phyloP scores from a whole-genome alignment of 2,329 filamentous ascomycete species.

The Penicillium vulpinum region DNA sequence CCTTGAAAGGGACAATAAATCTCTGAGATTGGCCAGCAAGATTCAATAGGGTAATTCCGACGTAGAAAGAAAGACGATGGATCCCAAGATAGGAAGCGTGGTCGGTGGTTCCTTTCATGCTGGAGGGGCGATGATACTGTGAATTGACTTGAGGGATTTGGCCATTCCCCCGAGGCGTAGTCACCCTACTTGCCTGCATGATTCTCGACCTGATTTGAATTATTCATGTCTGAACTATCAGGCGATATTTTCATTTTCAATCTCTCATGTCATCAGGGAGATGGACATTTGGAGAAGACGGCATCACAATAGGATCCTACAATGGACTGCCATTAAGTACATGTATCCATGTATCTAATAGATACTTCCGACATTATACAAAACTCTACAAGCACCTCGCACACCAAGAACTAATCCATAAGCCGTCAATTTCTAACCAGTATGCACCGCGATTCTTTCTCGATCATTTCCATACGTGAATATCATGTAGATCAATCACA shows the following conservation, averaged over 20 bases:
- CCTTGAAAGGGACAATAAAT: neutral
- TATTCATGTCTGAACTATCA: neutral
- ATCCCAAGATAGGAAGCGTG: neutral
- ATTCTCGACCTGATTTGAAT: neutral
- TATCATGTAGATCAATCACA: slow-evolving; percentile 15
- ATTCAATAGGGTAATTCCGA: neutral
- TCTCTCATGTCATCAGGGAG: neutral
- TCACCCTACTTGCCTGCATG: too few relatives aligned
- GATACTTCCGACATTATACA: neutral
- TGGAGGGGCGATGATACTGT: neutral
- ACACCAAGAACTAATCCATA: slow-evolving; percentile 11
- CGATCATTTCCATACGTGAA: slow-evolving; percentile 17
- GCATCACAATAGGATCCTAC: neutral
- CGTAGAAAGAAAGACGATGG: neutral
- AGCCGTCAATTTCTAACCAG: slow-evolving; percentile 15
- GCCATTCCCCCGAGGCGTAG: neutral
- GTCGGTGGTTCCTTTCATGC: neutral
- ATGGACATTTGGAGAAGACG: neutral
- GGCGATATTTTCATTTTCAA: neutral
- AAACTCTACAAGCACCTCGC: neutral
- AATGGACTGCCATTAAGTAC: neutral
- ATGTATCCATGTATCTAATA: too few relatives aligned
- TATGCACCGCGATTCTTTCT: slow-evolving; percentile 16
- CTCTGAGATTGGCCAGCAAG: neutral
- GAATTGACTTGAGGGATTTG: neutral